Evolutionary conservation across 441 rosid species (phyloP), one percentile per base, ranked within the genome.

Genomic region (Geranium incanum): DNA sequence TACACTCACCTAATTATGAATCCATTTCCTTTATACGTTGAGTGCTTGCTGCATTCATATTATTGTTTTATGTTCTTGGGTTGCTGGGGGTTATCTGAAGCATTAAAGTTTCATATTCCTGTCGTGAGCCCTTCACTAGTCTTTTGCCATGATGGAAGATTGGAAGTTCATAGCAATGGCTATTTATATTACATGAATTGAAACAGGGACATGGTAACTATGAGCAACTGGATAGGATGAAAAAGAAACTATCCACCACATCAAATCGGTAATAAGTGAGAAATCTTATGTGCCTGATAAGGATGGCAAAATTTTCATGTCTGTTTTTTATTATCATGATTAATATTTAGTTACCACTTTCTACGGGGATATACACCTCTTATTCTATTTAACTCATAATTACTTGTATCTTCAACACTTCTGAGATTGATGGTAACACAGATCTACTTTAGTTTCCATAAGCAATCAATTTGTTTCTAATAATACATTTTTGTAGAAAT

Each of bases 31-130:
- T 12, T 23, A 4, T 8, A 18, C 23, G 62, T 13, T 52, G 60
- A 52, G 16, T 52, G 19, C 60, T 52, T 13, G 60, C 60, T 52
- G 60, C 60, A 13, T 15, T 52, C 6, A 15, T 3, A 52, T n/a
- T 52, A 52, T 52, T 52, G 60, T 16, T n/a, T 52, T 52, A 18
- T 52, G 60, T n/a, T 52, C 60, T 52, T 52, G 60, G 60, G 15
- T 52, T 13, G 60, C 0, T 15, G 19, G 60, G 19, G 60, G 19
- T 52, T 52, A 12, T 15, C 60, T 52, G 19, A 52, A 52, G 60
- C 15, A 8, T 45, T 11, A 45, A 45, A 45, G 52, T 45, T 7
- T 8, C 6, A 8, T 52, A 52, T 4, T 52, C 5, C 60, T 13
- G 13, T n/a, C 4, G 19, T 13, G 60, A 52, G 13, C 60, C 57